These are phyloP conservation scores for Viola pubescens DNA, from an alignment of 441 rosid genomes.

Conservation along the genomic window DNA sequence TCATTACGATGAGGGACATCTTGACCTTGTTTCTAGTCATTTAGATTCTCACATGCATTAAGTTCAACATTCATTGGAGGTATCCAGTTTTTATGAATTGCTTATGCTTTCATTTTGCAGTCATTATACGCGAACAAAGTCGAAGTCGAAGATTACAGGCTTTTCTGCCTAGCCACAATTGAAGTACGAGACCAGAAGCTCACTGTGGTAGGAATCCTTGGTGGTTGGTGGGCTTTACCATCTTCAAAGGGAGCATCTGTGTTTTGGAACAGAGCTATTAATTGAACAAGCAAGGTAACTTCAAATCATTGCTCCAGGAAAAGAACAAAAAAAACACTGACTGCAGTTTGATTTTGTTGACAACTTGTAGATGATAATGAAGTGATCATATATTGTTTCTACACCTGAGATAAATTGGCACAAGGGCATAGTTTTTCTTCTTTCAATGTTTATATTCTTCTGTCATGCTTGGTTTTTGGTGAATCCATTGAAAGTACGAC, in stretches of 20 bases:
- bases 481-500: no score
- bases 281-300: no score
- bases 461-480: no score
- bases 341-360: no score
- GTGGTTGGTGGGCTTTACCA: slow-evolving; percentile 56
- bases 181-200: slow-evolving; percentile 34
- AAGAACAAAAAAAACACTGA: no score
- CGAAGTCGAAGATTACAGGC: slow-evolving; percentile 47
- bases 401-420: no score
- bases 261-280: neutral
- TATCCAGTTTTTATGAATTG: neutral
- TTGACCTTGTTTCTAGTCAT: neutral
- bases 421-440: no score
- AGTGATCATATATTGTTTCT: no score
- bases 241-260: slow-evolving; percentile 14
- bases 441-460: no score
- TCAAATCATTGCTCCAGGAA: no score
- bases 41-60: slow-evolving; percentile 1
- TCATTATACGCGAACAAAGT: slow-evolving; percentile 42
- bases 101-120: slow-evolving; percentile 24
- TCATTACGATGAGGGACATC: neutral
- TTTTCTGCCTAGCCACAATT: slow-evolving; percentile 47
- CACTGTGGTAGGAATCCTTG: slow-evolving; percentile 42
- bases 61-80: slow-evolving; percentile 1
- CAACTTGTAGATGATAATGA: no score